Evolutionary conservation across 2,329 filamentous ascomycete genomes (phyloP).

Genomic region (Hymenoscyphus linearis): DNA sequence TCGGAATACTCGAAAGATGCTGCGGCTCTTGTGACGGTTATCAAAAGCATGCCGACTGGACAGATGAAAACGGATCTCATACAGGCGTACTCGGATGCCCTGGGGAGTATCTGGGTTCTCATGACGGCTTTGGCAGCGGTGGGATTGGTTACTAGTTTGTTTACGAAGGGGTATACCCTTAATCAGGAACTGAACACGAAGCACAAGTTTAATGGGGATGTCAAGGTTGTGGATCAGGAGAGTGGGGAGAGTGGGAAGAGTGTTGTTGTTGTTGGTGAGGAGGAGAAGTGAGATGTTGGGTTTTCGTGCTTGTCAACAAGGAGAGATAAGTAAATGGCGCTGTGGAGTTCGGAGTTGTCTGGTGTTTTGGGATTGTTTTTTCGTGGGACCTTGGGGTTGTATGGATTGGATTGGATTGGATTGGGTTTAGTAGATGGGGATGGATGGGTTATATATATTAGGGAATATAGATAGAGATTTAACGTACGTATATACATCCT

Average conservation of each 20-base stretch:
- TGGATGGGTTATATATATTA: too few relatives aligned
- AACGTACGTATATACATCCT: too few relatives aligned
- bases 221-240: conserved; percentile 16
- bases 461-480: too few relatives aligned
- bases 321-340: too few relatives aligned
- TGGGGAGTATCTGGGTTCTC: conserved; percentile 51
- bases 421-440: too few relatives aligned
- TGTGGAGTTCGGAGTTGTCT: too few relatives aligned
- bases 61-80: conserved; percentile 40
- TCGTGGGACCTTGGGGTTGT: too few relatives aligned
- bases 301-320: too few relatives aligned
- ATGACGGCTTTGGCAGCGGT: conserved; percentile 48
- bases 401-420: too few relatives aligned
- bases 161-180: conserved; percentile 45
- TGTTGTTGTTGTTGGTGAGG: background rate
- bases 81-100: conserved; percentile 47
- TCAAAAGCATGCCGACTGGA: conserved; percentile 30
- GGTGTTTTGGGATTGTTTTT: too few relatives aligned
- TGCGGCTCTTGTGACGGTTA: conserved; percentile 25
- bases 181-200: conserved; percentile 42
- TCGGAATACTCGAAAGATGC: conserved; percentile 28
- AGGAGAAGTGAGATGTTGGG: background rate
- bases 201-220: conserved; percentile 41
- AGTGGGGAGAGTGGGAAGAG: background rate
- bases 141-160: conserved; percentile 43